Evolutionary conservation across 768 basidiomycete species (phyloP), one percentile per base, ranked within the genome.

Genomic region (Termitomyces titanicus): DNA sequence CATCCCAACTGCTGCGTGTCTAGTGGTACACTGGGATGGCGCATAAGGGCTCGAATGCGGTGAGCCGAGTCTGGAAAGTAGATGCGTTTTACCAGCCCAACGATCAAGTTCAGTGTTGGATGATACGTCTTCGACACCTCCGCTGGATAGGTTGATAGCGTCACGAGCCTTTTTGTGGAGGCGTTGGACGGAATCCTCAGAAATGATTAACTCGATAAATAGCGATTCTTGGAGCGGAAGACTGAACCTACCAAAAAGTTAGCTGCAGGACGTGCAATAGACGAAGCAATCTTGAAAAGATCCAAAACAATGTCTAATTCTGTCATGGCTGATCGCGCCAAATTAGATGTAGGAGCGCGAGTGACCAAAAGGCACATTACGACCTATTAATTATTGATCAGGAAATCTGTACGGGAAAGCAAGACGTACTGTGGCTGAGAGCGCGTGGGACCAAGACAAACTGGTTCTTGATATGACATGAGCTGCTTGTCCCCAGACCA

Each of bases 371-470:
- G 72, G 56, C 82, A 81, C 77, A 85, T 76, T 8, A 81, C 75
- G 50, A 85, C 75, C 88, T 89, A 62, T 17, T 4, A 34, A 10
- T 34, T 11, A 29, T 37, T 5, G 33, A 22, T 15, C 18, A 22
- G 18, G 40, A 42, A 9, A 43, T 24, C 9, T 29, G 12, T 15
- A 34, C 15, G 46, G 9, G 11, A 40, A 20, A 25, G 15, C 17
- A 24, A 17, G 42, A 69, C 85, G 58, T 63, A 89, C 88, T 6
- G 80, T 79, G 3, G 84, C 84, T 3, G 86, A 84, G 24, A 89
- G 68, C 3, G 77, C 78, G 34, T 84, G 80, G 12, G 86, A 88
- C 85, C 88, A 89, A n/a, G 80, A 67, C 10, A 83, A 58, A 15
- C 73, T 75, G 29, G 82, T 61, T 10, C 86, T 72, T 8, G 73